Evolutionary conservation across 805 yeast species (phyloP).

Genomic region (Ogataea allantospora): DNA sequence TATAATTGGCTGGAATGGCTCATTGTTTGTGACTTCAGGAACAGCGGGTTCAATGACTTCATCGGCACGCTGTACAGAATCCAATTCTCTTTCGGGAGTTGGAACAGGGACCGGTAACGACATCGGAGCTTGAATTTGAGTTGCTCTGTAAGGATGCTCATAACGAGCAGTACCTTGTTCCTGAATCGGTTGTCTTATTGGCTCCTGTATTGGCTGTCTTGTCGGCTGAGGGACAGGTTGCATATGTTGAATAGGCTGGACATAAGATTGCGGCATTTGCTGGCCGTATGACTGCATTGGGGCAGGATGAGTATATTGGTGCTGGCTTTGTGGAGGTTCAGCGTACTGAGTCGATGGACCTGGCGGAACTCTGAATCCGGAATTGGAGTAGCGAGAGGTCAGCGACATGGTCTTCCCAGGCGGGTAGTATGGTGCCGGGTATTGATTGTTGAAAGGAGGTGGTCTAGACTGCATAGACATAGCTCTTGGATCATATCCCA

Average conservation of each 20-base stretch:
- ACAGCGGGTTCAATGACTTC: neutral
- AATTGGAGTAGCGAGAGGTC: conserved; percentile 12
- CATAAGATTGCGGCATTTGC: neutral
- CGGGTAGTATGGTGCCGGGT: conserved; percentile 7
- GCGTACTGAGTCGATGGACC: neutral
- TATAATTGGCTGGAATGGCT: conserved; percentile 18
- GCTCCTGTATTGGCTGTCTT: neutral
- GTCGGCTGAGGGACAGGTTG: neutral
- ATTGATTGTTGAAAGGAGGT: conserved; percentile 10
- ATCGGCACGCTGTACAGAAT: neutral
- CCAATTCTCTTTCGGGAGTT: neutral
- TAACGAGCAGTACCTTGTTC: no score
- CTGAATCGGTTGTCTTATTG: no score
- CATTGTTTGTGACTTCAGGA: no score
- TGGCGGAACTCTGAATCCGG: conserved; percentile 2
- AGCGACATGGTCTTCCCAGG: conserved; percentile 24
- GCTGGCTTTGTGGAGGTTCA: neutral
- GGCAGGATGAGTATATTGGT: neutral
- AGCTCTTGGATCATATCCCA: conserved; percentile 38
- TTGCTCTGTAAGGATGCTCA: no score
- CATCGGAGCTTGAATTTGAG: no score
- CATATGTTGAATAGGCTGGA: neutral
- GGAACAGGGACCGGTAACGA: no score
- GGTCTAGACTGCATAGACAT: conserved; percentile 43
- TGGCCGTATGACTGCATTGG: neutral